Evolutionary conservation across 2,329 filamentous ascomycete species (phyloP), one percentile per base, ranked within the genome.

Genomic region (Aureobasidium sp.): DNA sequence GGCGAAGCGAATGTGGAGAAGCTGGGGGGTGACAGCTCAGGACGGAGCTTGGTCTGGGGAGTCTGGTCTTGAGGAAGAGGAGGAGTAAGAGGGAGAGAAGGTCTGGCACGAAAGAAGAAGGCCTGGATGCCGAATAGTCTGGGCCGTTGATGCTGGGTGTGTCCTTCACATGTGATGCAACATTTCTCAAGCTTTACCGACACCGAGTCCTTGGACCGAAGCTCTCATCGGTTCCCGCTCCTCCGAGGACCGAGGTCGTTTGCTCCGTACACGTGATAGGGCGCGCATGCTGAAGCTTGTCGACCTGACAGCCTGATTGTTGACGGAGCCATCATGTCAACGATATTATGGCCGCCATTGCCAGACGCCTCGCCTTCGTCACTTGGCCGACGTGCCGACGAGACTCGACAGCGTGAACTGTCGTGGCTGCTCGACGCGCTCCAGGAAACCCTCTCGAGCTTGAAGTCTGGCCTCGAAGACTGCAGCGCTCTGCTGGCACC

Each of bases 401-500:
- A 39, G 12, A 61, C 57, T 15, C 45, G 57, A 41, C 36, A 44
- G 74, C 66, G 67, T 65, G 86, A 88, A 74, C 78, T 88, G 39
- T 78, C 82, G 74, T 88, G 86, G 86, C 80, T 88, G 34, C 77
- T 88, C 22, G 73, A 76, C 20, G 80, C 84, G 44, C 75, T 88
- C 52, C 82, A 85, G 69, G 82, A 84, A 57, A 86, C 84, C 29
- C 77, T 88, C 56, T 77, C 78, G 59, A 81, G 84, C 17, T 75
- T 88, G 64, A 85, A 87, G 69, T 81, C 83, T 65, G 90, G 91
- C 63, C 84, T 97, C 3, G 87, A 94, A 72, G 91, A 97, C 76
- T 97, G 92, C 76, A 90, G 91, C 68, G 86, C 88, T 20, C 83
- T 97, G 27, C 85, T 99, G 34, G 88, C 91, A 8, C 91, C 93